Percentiles rank a stretch among this genome's conserved stretches.
These are phyloP conservation scores for Xylaria sp. DNA, from an alignment of 2,329 filamentous ascomycete species.

Conservation along the genomic window DNA sequence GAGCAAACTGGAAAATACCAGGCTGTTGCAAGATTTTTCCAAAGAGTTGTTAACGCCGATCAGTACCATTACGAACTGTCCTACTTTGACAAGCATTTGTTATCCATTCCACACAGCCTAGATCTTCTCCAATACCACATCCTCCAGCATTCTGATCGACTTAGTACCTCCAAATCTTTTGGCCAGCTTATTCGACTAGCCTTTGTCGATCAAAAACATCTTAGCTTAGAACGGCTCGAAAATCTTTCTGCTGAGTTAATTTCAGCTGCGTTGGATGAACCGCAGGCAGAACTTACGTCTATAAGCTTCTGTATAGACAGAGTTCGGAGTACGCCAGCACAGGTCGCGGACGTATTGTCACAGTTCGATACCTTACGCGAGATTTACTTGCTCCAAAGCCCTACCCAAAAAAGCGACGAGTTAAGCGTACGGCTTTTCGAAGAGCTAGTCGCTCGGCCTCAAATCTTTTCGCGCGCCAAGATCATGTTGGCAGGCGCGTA, in stretches of 20 bases:
- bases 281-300: background rate
- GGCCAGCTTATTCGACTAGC: background rate
- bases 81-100: background rate
- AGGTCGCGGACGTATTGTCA: conserved; percentile 20
- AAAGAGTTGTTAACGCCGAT: background rate
- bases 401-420: conserved; percentile 5
- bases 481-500: conserved; percentile 20
- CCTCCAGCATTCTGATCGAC: background rate
- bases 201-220: background rate
- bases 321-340: conserved; percentile 19
- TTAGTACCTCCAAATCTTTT: background rate
- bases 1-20: background rate
- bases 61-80: conserved; percentile 9
- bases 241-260: background rate
- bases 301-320: conserved; percentile 27
- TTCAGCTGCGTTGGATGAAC: background rate
- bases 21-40: background rate
- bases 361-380: conserved; percentile 3
- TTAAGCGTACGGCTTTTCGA: conserved; percentile 9
- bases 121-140: background rate
- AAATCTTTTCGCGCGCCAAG: conserved; percentile 9
- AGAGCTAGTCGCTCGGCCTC: conserved; percentile 8
- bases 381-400: conserved; percentile 23
- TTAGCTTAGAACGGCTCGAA: background rate
- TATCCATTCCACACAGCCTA: background rate